Conservation (phyloP, 2,329 filamentous ascomycete genomes). For the Fusarium azukiicola region DNA sequence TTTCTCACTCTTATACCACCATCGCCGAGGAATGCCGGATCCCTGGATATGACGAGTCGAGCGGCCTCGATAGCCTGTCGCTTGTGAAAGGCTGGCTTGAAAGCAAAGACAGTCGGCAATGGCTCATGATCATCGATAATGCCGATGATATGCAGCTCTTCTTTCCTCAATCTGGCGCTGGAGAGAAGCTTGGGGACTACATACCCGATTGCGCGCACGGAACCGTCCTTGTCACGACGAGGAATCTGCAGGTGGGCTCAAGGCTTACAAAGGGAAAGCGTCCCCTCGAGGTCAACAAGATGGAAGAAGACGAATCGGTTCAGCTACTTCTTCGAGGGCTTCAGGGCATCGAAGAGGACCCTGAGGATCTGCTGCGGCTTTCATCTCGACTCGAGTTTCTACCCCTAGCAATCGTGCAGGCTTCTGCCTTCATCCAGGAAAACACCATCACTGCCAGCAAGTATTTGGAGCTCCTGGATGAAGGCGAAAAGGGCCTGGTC, state of each 20-base stretch:
- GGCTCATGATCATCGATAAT: constrained; percentile 49
- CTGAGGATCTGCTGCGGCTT: constrained; percentile 35
- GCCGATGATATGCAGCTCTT: constrained; percentile 49
- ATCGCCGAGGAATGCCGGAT: constrained; percentile 46
- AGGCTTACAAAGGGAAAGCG: constrained; percentile 48
- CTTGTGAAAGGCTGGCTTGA: constrained; percentile 59
- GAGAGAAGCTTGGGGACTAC: not conserved
- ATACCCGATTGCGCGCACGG: constrained; percentile 53
- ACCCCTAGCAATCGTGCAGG: constrained; percentile 61
- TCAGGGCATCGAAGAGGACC: not conserved
- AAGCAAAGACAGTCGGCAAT: constrained; percentile 9
- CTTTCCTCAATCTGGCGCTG: not conserved
- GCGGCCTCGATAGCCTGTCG: constrained; percentile 44
- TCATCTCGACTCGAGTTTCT: constrained; percentile 55
- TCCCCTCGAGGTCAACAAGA: constrained; percentile 54
- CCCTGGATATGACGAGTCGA: constrained; percentile 47
- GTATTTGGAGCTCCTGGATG: constrained; percentile 55
- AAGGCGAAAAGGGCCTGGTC: too few species aligned
- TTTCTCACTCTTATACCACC: too few species aligned
- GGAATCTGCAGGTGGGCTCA: constrained; percentile 57
- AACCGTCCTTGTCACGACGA: constrained; percentile 25
- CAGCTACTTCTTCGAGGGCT: too few species aligned
- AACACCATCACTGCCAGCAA: constrained; percentile 48
- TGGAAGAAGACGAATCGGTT: too few species aligned
- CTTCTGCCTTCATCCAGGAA: constrained; percentile 60